A percentile compares a stretch with the other conserved stretches of the same genome.
Conservation (phyloP, 164 flowering plant species). For the Platanus orientalis region DNA sequence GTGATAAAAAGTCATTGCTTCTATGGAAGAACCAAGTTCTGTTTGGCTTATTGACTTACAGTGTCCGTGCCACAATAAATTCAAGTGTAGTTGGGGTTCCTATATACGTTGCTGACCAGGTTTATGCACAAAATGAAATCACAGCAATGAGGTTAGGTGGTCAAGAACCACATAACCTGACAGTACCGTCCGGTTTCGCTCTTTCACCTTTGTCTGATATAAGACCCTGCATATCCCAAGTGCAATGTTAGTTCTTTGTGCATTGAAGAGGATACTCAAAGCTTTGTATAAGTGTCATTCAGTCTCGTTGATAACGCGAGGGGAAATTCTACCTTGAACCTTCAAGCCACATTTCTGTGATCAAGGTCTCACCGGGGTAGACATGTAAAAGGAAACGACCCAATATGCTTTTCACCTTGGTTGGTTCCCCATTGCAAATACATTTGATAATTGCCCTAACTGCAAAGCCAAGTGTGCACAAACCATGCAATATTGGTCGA, state of each 20-base stretch:
- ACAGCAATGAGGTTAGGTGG: conserved; percentile 42
- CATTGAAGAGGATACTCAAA: too few relatives aligned
- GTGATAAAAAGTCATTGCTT: too few relatives aligned
- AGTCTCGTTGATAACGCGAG: background rate
- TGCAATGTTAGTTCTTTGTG: conserved; percentile 5
- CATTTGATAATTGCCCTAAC: conserved; percentile 75
- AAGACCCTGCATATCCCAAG: conserved; percentile 61
- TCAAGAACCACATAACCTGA: conserved; percentile 67
- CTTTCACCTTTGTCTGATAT: conserved; percentile 75
- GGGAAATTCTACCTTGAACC: conserved; percentile 45
- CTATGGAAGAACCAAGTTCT: too few relatives aligned
- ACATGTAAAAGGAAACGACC: conserved; percentile 85
- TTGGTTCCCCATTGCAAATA: conserved; percentile 66
- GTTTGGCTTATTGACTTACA: too few relatives aligned
- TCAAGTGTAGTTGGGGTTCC: too few relatives aligned
- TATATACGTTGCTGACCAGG: too few relatives aligned
- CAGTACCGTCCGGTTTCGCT: conserved; percentile 66
- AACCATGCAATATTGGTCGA: conserved; percentile 88
- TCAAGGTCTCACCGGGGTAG: conserved; percentile 84
- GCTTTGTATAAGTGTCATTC: too few relatives aligned
- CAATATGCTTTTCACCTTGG: conserved; percentile 53
- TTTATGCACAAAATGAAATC: conserved; percentile 9
- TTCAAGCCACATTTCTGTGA: conserved; percentile 95
- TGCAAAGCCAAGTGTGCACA: conserved; percentile 93
- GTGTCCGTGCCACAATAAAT: too few relatives aligned